Percentiles rank a stretch among this genome's conserved stretches.
Conservation (phyloP, 306 rosid genomes). For the Vigna unguiculata region DNA sequence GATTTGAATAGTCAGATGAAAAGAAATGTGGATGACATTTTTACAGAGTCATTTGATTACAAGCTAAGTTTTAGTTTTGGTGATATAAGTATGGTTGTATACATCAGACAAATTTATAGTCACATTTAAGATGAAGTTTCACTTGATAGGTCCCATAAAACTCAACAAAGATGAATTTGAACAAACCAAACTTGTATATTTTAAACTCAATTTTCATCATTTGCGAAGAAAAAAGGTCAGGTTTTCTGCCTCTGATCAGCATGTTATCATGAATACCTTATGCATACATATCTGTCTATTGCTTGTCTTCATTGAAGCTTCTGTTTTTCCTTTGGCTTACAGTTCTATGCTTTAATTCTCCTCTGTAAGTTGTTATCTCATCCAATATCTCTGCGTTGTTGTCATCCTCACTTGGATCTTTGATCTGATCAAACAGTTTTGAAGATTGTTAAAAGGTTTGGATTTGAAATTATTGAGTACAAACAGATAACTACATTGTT, state of each 20-base stretch:
- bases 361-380: conserved; percentile 73
- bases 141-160: too few relatives aligned
- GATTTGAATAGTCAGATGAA: background rate
- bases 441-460: background rate
- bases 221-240: too few relatives aligned
- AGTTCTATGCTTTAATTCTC: conserved; percentile 74
- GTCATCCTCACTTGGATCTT: background rate
- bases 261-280: background rate
- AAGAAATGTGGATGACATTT: background rate
- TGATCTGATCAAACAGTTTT: conserved; percentile 49
- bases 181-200: too few relatives aligned
- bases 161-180: too few relatives aligned
- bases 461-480: background rate
- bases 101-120: too few relatives aligned
- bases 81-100: too few relatives aligned
- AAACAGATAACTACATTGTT: background rate
- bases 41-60: too few relatives aligned
- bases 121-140: too few relatives aligned
- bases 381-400: conserved; percentile 72
- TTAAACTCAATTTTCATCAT: too few relatives aligned
- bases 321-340: conserved; percentile 47
- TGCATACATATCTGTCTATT: background rate
- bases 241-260: too few relatives aligned
- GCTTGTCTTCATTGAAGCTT: conserved; percentile 48
- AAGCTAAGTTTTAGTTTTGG: too few relatives aligned